A percentile compares a stretch with the other conserved stretches of the same genome.
These are phyloP conservation scores for Scedosporium apiospermum DNA, from an alignment of 2,329 filamentous ascomycete genomes.

Conservation along the genomic window DNA sequence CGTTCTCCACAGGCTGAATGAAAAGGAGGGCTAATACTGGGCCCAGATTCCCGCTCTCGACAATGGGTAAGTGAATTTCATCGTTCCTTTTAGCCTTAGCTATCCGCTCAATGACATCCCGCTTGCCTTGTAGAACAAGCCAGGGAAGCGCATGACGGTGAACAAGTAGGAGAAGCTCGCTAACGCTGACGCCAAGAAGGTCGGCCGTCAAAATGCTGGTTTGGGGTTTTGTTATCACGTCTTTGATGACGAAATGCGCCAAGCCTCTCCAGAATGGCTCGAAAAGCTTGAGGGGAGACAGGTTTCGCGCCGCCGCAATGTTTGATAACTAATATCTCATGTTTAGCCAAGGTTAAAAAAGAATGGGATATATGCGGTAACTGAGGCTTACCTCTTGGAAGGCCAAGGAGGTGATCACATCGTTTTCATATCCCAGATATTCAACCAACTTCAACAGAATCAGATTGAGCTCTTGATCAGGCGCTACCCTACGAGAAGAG, in stretches of 20 bases:
- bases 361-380: neutral
- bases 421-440: conserved; percentile 76
- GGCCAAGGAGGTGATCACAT: conserved; percentile 68
- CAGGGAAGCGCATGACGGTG: conserved; percentile 79
- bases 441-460: conserved; percentile 76
- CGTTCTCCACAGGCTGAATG: conserved; percentile 44
- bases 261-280: conserved; percentile 84
- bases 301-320: conserved; percentile 55
- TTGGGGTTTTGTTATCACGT: conserved; percentile 71
- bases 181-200: conserved; percentile 64
- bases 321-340: conserved; percentile 30
- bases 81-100: conserved; percentile 65
- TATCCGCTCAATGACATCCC: conserved; percentile 71
- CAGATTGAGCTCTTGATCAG: conserved; percentile 77
- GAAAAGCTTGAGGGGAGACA: conserved; percentile 60
- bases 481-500: conserved; percentile 44
- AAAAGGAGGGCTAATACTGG: conserved; percentile 51
- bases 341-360: neutral
- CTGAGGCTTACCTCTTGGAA: conserved; percentile 61
- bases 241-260: conserved; percentile 72
- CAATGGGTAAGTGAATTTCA: conserved; percentile 46
- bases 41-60: conserved; percentile 47
- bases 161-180: conserved; percentile 64
- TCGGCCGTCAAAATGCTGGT: conserved; percentile 74
- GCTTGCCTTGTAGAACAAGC: conserved; percentile 68